phyloP scores from a whole-genome alignment of 208 protist genomes.

The Kentomonas sorsogonicus region DNA sequence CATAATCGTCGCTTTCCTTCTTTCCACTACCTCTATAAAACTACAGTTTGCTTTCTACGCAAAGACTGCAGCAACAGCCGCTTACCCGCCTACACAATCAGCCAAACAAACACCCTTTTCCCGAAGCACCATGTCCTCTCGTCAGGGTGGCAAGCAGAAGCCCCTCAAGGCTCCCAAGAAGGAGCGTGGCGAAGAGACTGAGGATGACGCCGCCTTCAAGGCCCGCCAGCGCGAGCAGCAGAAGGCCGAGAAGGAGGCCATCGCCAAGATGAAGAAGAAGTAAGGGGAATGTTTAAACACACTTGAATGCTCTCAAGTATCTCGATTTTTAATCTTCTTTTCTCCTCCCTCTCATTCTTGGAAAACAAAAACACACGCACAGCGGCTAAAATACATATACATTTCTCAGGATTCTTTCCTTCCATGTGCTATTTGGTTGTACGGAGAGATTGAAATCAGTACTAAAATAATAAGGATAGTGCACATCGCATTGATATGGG shows the following conservation, averaged over 20 bases:
- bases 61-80: no score
- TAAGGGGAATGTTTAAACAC: slow-evolving; percentile 7
- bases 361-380: neutral
- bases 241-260: slow-evolving; percentile 86
- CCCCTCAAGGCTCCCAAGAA: slow-evolving; percentile 88
- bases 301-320: no score
- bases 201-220: slow-evolving; percentile 75
- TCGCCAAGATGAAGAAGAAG: slow-evolving; percentile 83
- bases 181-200: slow-evolving; percentile 47
- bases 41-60: slow-evolving; percentile 8
- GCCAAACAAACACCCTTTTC: slow-evolving; percentile 4
- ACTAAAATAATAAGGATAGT: no score
- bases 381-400: no score
- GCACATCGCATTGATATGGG: no score
- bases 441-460: no score
- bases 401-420: no score
- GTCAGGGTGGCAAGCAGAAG: slow-evolving; percentile 88
- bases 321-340: neutral
- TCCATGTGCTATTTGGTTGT: no score
- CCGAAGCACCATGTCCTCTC: slow-evolving; percentile 57
- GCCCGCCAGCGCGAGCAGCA: slow-evolving; percentile 74
- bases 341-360: neutral
- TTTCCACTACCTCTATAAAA: slow-evolving; percentile 2
- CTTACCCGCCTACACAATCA: no score
- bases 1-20: slow-evolving; percentile 8